These are phyloP conservation scores for Selaginella tamariscina DNA, from an alignment of 75 land plant species.

Conservation along the genomic window DNA sequence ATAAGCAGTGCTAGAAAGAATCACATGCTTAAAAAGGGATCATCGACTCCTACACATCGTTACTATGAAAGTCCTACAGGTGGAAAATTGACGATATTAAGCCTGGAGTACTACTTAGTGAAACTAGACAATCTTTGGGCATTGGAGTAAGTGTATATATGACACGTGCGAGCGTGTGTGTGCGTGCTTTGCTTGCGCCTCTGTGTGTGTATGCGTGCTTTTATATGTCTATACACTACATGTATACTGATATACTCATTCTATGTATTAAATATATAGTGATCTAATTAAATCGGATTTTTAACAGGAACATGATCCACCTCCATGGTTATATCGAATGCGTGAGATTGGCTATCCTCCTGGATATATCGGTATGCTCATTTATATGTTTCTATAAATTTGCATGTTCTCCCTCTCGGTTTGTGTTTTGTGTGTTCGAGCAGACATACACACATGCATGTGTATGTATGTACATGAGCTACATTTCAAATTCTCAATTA, in stretches of 20 bases:
- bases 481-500: no score
- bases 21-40: conserved; percentile 38
- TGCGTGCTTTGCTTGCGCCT: not conserved
- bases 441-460: not conserved
- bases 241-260: not conserved
- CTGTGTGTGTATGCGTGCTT: not conserved
- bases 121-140: conserved; percentile 59
- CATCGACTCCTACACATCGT: conserved; percentile 34
- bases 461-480: not conserved
- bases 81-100: conserved; percentile 68
- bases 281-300: no score
- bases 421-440: not conserved
- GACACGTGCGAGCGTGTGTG: no score
- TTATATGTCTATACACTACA: not conserved
- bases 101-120: conserved; percentile 58
- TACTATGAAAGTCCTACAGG: conserved; percentile 63
- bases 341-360: conserved; percentile 82
- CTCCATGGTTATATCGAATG: conserved; percentile 83
- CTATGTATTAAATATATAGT: not conserved
- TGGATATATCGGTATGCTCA: conserved; percentile 60
- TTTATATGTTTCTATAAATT: not conserved
- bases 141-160: no score
- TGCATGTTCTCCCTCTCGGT: not conserved
- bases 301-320: conserved; percentile 74
- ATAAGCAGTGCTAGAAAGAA: conserved; percentile 66